Base-by-base conservation (phyloP, 805 yeast genomes). In the Hanseniaspora hatyaiensis region DNA sequence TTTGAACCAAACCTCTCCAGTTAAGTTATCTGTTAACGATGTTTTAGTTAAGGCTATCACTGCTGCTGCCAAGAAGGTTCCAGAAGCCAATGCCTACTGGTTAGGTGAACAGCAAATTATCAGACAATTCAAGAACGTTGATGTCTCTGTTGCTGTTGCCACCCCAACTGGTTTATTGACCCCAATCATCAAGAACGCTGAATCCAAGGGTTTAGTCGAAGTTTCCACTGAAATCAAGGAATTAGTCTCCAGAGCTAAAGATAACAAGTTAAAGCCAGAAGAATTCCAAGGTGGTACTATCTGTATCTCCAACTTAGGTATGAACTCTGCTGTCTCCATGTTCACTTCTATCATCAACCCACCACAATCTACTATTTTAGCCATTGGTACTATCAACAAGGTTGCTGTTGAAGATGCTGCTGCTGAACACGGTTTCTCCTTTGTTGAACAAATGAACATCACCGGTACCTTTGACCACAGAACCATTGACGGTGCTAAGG, bases 211-310 rank as follows among this genome's bases (percentile, higher is more conserved):
- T 36, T 75, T 92, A 52, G 75, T 79, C 49, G 60, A 78, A 30
- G 92, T 92, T 61, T 89, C 97, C 36, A 64, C 65, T 52, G 85
- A 81, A 64, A 76, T 85, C 60, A 92, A 92, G 74, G 96, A 82
- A 57, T 75, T 92, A 57, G 97, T 96, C 57, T 83, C 83, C 74
- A 85, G 92, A 69, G 99, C 99, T 52, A 87, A 89, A 69, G 86
- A 74, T 52, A 87, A 86, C 69, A 92, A 89, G 73, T 79, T 92
- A 65, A 63, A 69, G 55, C 99, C 99, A 53, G 94, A 86, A 67
- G 98, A 92, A 72, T 92, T 83, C 80, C 95, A 86, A 75, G 99
- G 99, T 60, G 99, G 99, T 63, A 88, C 98, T 58, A 85, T 92
- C 67, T 87, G 96, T 65, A 89, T 92, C 62, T 92, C 97, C 55